A percentile compares a stretch with the other conserved stretches of the same genome.
Conservation (phyloP, 257 asterid species). For the Nicotiana noctiflora region DNA sequence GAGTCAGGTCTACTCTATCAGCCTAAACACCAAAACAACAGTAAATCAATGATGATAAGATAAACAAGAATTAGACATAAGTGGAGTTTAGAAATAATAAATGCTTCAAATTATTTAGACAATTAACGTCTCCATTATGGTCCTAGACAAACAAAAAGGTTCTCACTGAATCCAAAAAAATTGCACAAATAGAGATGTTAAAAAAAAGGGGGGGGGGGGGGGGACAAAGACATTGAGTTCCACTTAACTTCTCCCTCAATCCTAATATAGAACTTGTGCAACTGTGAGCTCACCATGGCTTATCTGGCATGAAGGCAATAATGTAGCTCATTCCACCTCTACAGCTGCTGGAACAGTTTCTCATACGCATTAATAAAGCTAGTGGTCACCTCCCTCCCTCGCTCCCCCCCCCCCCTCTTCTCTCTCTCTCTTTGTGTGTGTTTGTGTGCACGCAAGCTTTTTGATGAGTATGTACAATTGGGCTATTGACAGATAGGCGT, state of each 20-base stretch:
- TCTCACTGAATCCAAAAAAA: not conserved
- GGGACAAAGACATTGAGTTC: not conserved
- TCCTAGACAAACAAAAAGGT: not conserved
- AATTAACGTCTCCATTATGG: not conserved
- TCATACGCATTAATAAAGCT: not conserved
- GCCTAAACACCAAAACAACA: slow-evolving; percentile 37
- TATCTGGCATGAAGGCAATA: not conserved
- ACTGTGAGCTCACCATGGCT: not conserved
- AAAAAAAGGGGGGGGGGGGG: no score
- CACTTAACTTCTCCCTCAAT: not conserved
- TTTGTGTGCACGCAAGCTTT: not conserved
- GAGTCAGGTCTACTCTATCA: slow-evolving; percentile 71
- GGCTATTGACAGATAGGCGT: not conserved
- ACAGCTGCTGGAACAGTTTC: not conserved
- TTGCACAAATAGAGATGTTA: not conserved
- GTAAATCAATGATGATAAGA: not conserved
- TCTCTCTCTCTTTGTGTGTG: not conserved
- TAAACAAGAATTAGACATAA: not conserved
- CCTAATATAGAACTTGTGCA: not conserved
- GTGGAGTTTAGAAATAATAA: not conserved
- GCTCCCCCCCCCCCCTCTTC: no score
- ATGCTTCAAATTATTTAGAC: not conserved
- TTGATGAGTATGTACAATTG: not conserved
- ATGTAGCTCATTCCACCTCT: not conserved
- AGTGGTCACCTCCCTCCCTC: not conserved